Base-by-base conservation (phyloP, 352 stramenopile species). In the Globisporangium irregulare region DNA sequence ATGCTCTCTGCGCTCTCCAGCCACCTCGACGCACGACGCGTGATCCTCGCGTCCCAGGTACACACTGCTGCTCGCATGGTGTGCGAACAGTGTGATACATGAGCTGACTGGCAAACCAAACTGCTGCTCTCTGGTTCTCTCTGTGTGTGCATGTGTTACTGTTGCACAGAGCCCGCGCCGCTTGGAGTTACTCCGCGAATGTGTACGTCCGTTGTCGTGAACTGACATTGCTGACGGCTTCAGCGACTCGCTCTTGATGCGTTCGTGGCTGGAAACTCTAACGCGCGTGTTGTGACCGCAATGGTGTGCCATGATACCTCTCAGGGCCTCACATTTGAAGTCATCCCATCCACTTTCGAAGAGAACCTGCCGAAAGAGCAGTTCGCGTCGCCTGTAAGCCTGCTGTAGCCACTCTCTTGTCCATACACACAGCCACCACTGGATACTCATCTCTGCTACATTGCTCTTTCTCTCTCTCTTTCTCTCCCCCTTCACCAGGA, bases 321-420 rank as follows among this genome's bases (percentile, higher is more conserved):
- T 24, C 61, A 94, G 85, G 85, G 85, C 60, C 75, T 94, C 36
- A 67, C 41, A 0, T 92, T 93, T 59, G 83, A 94, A 41, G 84
- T 94, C 48, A 85, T 94, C 51, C 81, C 85, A 27, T 94, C 87
- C 8, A 90, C 76, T 10, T 94, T 94, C 69, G 84, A 94, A 70
- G 87, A 94, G 67, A 91, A 92, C 60, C 71, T 94, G 15, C 79
- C 84, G 55, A 94, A 93, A 73, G 72, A 82, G 58, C 70, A 69
- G 24, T 94, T 94, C 67, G 56, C 80, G 29, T 80, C 82, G 46
- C 82, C 86, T 8, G 80, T 88, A 54, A 64, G 67, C 58, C 15
- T 14, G 6, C 32, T 27, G 6, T 58, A 20, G 6, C 15, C 8
- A 3, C 10, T 7, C n/a, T 12, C 15, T 38, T 57, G 22, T 7